Base-by-base conservation (phyloP, 257 asterid species). In the Anisodus tanguticus region DNA sequence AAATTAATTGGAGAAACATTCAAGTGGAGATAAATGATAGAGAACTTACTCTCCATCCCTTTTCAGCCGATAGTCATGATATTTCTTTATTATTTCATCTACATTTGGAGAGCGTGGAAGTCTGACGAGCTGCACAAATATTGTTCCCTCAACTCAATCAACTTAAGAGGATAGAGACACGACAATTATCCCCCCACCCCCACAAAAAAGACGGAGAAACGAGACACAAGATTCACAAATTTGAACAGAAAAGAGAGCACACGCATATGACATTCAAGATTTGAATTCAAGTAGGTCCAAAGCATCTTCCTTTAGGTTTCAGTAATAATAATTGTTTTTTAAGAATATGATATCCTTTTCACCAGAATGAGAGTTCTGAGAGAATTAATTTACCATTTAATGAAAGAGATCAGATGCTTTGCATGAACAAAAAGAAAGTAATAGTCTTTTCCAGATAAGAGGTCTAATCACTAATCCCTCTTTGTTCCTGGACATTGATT, bases 31-130 rank as follows among this genome's bases (percentile, higher is more conserved):
- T 6, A 72, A 77, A 54, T 84, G 68, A 84, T 26, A 5, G 47
- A 62, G 69, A 49, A 84, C 97, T 90, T 85, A 93, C 98, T 51
- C 79, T 84, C 85, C 89, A 68, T 90, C 95, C 89, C 91, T 92
- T 86, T 84, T 89, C 86, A 86, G 82, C 84, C 87, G 90, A 87
- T 88, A 88, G 26, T 90, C 93, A 69, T 80, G 86, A 87, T 91
- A 95, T 86, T 93, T 91, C 88, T 88, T 76, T 85, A 93, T 70
- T 86, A 95, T 86, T 83, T 91, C 95, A 45, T 72, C 84, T 11
- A 89, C 98, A 83, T 66, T 90, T 37, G 98, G 98, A 41, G 91
- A 86, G 81, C 95, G 90, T 0, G 97, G 98, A 87, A 95, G 95
- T 85, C 87, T 89, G 85, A 95, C 91, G 31, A 93, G 91, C 98